These are phyloP conservation scores for Agapanthus africanus DNA, from an alignment of 106 monocot genomes.

Conservation along the genomic window DNA sequence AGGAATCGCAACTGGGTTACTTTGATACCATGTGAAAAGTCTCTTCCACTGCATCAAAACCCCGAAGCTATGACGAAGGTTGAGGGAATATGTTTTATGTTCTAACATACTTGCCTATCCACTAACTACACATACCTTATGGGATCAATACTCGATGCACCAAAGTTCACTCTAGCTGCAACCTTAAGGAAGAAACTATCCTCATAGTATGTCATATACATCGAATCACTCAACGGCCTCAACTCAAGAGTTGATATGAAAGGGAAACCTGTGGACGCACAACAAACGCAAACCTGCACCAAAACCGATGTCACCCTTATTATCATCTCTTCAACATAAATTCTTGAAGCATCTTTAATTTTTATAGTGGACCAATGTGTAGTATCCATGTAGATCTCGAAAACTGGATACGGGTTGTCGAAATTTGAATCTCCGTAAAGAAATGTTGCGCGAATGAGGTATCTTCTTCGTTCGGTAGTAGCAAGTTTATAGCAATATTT, in stretches of 20 bases:
- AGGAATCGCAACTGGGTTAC: too few relatives aligned
- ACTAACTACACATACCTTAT: constrained; percentile 33
- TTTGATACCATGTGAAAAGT: too few relatives aligned
- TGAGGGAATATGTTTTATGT: too few relatives aligned
- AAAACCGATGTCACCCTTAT: constrained; percentile 21
- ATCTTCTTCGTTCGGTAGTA: constrained; percentile 26
- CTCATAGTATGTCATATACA: constrained; percentile 35
- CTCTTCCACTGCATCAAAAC: too few relatives aligned
- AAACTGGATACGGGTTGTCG: constrained; percentile 31
- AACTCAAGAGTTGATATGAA: constrained; percentile 48
- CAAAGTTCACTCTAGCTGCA: constrained; percentile 41
- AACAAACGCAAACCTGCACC: constrained; percentile 32
- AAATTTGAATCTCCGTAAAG: constrained; percentile 34
- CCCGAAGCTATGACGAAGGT: too few relatives aligned
- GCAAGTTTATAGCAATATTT: constrained; percentile 39
- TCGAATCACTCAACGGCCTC: constrained; percentile 29
- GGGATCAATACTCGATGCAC: constrained; percentile 22
- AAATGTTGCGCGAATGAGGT: constrained; percentile 40
- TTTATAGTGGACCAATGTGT: constrained; percentile 33
- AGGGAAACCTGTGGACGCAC: constrained; percentile 30
- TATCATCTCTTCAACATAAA: constrained; percentile 32
- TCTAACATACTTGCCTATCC: too few relatives aligned
- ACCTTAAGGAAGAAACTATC: constrained; percentile 28
- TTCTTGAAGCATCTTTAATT: constrained; percentile 23
- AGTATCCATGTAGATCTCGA: constrained; percentile 26